These are phyloP conservation scores for Mollisia scopiformis DNA, from an alignment of 2,329 filamentous ascomycete species.

Conservation along the genomic window DNA sequence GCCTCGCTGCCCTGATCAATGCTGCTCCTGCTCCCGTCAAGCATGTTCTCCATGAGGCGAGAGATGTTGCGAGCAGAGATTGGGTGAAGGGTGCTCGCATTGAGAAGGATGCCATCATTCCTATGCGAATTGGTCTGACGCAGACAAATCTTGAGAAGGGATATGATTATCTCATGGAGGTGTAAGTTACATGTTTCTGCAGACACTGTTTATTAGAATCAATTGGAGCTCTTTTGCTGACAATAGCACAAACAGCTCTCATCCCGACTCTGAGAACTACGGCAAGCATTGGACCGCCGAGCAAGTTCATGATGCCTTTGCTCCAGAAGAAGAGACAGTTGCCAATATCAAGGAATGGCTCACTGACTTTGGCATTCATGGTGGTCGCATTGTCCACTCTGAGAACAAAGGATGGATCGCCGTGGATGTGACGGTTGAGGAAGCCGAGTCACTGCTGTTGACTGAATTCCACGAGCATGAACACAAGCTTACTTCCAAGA, in stretches of 20 bases:
- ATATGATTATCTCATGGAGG: conserved; percentile 45
- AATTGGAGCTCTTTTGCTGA: conserved; percentile 1
- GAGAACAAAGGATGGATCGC: conserved; percentile 60
- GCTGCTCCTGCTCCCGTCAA: conserved; percentile 22
- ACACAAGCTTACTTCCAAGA: conserved; percentile 51
- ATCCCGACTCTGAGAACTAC: conserved; percentile 47
- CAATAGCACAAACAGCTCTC: conserved; percentile 28
- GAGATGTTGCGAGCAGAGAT: conserved; percentile 9
- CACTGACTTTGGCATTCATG: conserved; percentile 50
- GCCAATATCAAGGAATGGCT: conserved; percentile 59
- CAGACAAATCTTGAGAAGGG: conserved; percentile 49
- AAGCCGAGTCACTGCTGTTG: conserved; percentile 53
- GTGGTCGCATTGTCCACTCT: conserved; percentile 43
- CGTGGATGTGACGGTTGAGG: conserved; percentile 51
- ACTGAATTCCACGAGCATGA: conserved; percentile 54
- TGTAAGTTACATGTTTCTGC: conserved; percentile 26
- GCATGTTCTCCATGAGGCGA: conserved; percentile 29
- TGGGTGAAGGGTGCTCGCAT: conserved; percentile 25
- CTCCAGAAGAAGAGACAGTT: conserved; percentile 53
- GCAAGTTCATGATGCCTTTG: conserved; percentile 55
- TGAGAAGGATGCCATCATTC: conserved; percentile 35
- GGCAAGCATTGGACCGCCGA: conserved; percentile 49
- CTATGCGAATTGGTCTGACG: conserved; percentile 47
- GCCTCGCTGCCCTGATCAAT: conserved; percentile 30
- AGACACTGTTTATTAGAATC: too few relatives aligned